Base-by-base conservation (phyloP, 1,139 yeast species). In the Komagataea norvegica region DNA sequence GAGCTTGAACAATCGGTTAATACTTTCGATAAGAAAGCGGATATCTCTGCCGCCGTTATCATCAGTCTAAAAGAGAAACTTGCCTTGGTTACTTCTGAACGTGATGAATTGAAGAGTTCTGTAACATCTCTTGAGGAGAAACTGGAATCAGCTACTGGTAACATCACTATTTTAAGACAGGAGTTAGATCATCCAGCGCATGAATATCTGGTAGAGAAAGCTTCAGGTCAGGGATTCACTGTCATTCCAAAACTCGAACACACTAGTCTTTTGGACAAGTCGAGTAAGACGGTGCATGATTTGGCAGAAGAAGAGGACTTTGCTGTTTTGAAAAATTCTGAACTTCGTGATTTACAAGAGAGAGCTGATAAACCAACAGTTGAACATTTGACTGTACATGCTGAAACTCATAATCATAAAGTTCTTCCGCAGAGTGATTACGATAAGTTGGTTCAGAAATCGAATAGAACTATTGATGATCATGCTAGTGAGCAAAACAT, bases 221-320 rank as follows among this genome's bases (percentile, higher is more conserved):
- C 65, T 6, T 26, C 41, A 3, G 42, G 44, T 8, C 51, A 48
- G 23, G 68, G 65, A 3, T 31, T 45, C 18, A 30, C 44, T 3
- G 54, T 70, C 11, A 44, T 70, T 23, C 61, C 72, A 14, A 51
- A 52, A 21, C 51, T 48, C 2, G 57, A 49, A 2, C 56, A 59
- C 32, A 47, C 48, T 4, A 36, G 37, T 7, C 38, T 53, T 10
- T 33, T 49, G 19, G 43, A 48, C 15, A 47, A 37, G 31, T 56
- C 58, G 11, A 52, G 56, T 14, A 44, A 38, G 16, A 67, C 72
- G 6, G 29, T 48, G 11, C 43, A 54, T 22, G 64, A 58, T 5
- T 51, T 48, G 11, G 54, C 54, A n/a, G 26, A 42, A 11, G 52
- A 43, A 14, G 37, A 41, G 3, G 31, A 33, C 14, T 26, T 33